These are phyloP conservation scores for Sambucus nigra DNA, from an alignment of 129 eudicot species.

Conservation along the genomic window DNA sequence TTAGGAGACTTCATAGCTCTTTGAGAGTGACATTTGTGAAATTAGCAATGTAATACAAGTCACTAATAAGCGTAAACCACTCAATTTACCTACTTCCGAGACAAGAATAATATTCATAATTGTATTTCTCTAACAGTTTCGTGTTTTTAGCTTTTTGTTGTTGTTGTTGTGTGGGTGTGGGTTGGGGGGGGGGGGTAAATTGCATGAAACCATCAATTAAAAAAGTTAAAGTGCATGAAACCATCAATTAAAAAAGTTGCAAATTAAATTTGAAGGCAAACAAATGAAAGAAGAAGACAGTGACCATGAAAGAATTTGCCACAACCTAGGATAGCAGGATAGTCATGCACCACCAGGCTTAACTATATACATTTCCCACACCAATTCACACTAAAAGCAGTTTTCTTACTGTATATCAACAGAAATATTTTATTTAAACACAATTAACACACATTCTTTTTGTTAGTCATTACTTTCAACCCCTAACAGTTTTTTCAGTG, in stretches of 20 bases:
- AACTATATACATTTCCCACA: neutral
- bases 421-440: neutral
- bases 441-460: neutral
- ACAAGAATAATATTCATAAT: neutral
- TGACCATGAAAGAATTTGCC: neutral
- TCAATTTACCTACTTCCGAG: neutral
- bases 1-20: neutral
- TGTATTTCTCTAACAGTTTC: neutral
- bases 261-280: neutral
- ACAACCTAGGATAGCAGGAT: neutral
- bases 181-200: too few relatives aligned
- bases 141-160: neutral
- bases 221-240: neutral
- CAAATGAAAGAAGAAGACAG: neutral
- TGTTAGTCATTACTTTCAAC: neutral
- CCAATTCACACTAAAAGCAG: neutral
- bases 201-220: neutral
- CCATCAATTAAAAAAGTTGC: neutral
- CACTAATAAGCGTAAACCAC: too few relatives aligned
- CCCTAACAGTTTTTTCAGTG: neutral
- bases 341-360: neutral
- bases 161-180: neutral
- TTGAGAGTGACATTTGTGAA: neutral
- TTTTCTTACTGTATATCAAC: neutral
- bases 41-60: neutral